Evolutionary conservation across 441 rosid genomes (phyloP), one percentile per base, ranked within the genome.

Genomic region (Arabidopsis hybrid): DNA sequence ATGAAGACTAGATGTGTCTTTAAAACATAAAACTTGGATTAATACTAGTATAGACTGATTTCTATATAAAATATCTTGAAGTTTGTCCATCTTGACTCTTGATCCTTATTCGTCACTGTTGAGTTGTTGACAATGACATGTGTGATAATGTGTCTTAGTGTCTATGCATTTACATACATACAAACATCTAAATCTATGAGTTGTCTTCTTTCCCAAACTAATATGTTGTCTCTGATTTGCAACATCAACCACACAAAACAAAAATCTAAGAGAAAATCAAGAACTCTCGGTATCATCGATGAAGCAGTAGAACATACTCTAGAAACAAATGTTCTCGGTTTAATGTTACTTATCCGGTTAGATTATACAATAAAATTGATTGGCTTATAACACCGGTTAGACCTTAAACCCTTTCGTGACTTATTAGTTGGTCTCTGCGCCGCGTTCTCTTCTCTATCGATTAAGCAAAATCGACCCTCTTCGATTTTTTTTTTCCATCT

Each of bases 371-470:
- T 12, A 12, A 7, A 60, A 8, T 13, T 11, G 38, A 29, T 43
- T 42, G 67, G 36, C 7, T 26, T 26, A 26, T 60, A 42, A 61
- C 13, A 18, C 5, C 7, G 34, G 35, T 60, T 13, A 42, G 38
- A 47, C 57, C 34, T 43, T 50, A 65, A 65, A 50, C 58, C 70
- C 69, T 50, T 50, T 47, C 1, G 43, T 45, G 14, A 62, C 42
- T 63, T 21, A 13, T 29, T 29, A 16, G 26, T 21, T 6, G 17
- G 2, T 58, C 56, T 32, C 36, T 31, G 36, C 60, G 70, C 70
- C 70, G 70, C 8, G 39, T 21, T 5, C 47, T 38, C 35, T 18
- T 35, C 42, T 35, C 46, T n/a, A 8, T 13, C 16, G 49, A n/a
- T 45, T 6, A 2, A 43, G 49, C 49, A 13, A 43, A 43, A 53